Conservation (phyloP, 2,329 filamentous ascomycete species). For the Lachnellula occidentalis region DNA sequence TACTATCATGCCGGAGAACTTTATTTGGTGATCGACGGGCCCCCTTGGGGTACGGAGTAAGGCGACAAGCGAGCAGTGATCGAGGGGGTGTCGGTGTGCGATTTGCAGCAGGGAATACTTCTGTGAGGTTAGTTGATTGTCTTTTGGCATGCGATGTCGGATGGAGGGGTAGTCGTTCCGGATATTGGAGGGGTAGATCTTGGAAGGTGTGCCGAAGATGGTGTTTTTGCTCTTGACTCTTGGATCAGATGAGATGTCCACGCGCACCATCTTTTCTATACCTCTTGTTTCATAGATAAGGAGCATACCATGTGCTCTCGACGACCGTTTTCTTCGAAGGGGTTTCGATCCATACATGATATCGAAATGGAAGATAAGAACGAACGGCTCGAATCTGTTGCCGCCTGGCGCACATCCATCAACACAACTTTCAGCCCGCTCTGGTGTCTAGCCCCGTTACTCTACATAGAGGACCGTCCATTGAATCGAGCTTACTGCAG, state of each 20-base stretch:
- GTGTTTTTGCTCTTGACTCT: background rate
- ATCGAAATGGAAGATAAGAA: background rate
- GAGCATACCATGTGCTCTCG: background rate
- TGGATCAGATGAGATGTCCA: background rate
- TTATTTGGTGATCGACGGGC: background rate
- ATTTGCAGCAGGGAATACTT: background rate
- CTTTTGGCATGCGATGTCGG: background rate
- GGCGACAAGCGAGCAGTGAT: too few species aligned
- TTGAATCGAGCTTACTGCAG: background rate
- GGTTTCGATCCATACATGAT: background rate
- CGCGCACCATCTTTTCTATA: background rate
- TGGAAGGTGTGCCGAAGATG: background rate
- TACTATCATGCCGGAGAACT: background rate
- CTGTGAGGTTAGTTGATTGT: background rate
- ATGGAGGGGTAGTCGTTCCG: background rate
- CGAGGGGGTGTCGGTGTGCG: too few species aligned
- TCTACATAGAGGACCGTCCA: background rate
- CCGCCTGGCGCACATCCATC: background rate
- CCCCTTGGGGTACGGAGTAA: too few species aligned
- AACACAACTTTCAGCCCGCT: background rate
- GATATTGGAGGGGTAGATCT: too few species aligned
- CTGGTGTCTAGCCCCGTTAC: background rate
- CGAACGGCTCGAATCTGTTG: background rate
- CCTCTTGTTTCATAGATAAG: slow-evolving; percentile 1
- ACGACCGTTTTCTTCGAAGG: background rate